Conservation (phyloP, 495 filamentous ascomycete genomes). For the Glutinoglossum americanum region DNA sequence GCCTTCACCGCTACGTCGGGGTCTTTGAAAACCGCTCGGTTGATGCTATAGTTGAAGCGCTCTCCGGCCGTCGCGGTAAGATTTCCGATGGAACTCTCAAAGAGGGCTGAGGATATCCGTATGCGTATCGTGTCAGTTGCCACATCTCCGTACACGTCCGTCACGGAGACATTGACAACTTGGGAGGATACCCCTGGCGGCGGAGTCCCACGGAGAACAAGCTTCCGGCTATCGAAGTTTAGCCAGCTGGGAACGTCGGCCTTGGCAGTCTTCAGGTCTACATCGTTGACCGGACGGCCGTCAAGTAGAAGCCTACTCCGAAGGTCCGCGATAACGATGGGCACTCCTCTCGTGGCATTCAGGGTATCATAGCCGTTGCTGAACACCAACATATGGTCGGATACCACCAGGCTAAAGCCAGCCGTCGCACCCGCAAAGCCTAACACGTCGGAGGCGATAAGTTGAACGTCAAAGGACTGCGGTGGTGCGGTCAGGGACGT, state of each 20-base stretch:
- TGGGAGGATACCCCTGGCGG: slow-evolving; percentile 30
- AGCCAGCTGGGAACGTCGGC: slow-evolving; percentile 47
- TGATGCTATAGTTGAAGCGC: slow-evolving; percentile 41
- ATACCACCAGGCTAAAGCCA: slow-evolving; percentile 47
- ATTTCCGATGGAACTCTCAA: slow-evolving; percentile 20
- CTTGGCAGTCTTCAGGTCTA: slow-evolving; percentile 26
- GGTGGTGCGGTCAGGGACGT: slow-evolving; percentile 41
- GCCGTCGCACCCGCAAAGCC: slow-evolving; percentile 50
- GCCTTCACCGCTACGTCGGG: slow-evolving; percentile 32
- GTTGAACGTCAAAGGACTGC: slow-evolving; percentile 46
- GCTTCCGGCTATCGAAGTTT: slow-evolving; percentile 36
- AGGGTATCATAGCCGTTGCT: slow-evolving; percentile 31
- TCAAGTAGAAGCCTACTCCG: slow-evolving; percentile 37
- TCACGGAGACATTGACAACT: slow-evolving; percentile 43
- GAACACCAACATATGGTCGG: slow-evolving; percentile 43
- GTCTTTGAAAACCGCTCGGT: slow-evolving; percentile 28
- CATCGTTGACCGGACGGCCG: slow-evolving; percentile 24
- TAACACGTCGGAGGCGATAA: slow-evolving; percentile 61
- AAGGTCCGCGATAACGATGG: slow-evolving; percentile 34
- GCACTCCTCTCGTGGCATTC: slow-evolving; percentile 32
- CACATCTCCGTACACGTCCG: slow-evolving; percentile 39
- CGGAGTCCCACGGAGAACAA: slow-evolving; percentile 42
- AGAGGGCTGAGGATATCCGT: slow-evolving; percentile 23
- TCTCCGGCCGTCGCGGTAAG: slow-evolving; percentile 38
- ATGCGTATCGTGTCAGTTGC: slow-evolving; percentile 43